These are phyloP conservation scores for Fibroporia radiculosa DNA, from an alignment of 768 basidiomycete genomes.

Conservation along the genomic window DNA sequence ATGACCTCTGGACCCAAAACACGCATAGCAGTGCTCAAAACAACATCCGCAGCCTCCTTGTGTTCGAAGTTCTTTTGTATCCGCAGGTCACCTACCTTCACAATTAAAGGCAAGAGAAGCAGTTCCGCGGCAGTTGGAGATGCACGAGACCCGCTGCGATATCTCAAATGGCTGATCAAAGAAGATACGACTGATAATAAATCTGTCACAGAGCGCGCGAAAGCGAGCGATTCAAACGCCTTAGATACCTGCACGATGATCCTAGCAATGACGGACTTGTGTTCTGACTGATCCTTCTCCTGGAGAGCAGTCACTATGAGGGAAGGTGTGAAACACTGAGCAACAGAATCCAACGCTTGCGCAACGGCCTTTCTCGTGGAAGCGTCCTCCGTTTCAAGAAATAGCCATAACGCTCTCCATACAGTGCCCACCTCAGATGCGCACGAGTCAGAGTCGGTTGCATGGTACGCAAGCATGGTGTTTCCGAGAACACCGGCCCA, in stretches of 20 bases:
- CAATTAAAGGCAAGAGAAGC: conserved; percentile 62
- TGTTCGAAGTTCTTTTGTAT: conserved; percentile 80
- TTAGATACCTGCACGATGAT: conserved; percentile 58
- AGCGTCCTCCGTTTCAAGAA: conserved; percentile 63
- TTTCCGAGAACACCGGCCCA: conserved; percentile 77
- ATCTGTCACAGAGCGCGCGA: conserved; percentile 72
- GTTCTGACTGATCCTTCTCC: conserved; percentile 34
- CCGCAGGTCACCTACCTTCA: conserved; percentile 66
- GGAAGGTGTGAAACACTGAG: conserved; percentile 62
- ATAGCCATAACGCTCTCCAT: conserved; percentile 72
- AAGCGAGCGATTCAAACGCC: conserved; percentile 65
- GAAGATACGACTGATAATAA: conserved; percentile 67
- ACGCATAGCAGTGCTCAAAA: conserved; percentile 74
- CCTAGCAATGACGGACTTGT: conserved; percentile 48
- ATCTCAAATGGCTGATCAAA: conserved; percentile 54
- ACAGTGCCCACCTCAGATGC: conserved; percentile 49
- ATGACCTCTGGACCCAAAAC: conserved; percentile 80
- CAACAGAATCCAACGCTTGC: conserved; percentile 52
- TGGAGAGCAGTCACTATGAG: conserved; percentile 47
- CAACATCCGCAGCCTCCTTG: conserved; percentile 79
- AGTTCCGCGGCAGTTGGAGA: conserved; percentile 57
- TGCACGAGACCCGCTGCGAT: conserved; percentile 33
- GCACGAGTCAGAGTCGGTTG: conserved; percentile 41
- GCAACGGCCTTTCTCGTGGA: conserved; percentile 56
- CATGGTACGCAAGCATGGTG: conserved; percentile 58